These are phyloP conservation scores for Cryptococcus sp. DNA, from an alignment of 1,284 basidiomycete genomes.

Conservation along the genomic window DNA sequence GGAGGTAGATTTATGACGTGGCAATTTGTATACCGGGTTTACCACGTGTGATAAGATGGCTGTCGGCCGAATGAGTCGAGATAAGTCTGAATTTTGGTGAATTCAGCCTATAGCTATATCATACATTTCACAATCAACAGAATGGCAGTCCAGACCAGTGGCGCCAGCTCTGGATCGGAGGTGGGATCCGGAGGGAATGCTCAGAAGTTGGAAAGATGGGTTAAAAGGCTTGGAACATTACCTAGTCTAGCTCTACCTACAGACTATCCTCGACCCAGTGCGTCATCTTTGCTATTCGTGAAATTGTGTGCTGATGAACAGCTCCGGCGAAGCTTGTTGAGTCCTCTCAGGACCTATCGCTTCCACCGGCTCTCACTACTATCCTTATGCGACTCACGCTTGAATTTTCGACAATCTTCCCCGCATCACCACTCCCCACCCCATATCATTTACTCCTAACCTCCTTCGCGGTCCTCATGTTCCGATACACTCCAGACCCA, in stretches of 20 bases:
- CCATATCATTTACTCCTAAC: slow-evolving; percentile 89
- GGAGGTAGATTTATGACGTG: too few species aligned
- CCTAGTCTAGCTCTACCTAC: slow-evolving; percentile 92
- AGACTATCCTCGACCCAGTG: slow-evolving; percentile 81
- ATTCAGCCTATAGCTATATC: too few species aligned
- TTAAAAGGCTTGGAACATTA: slow-evolving; percentile 54
- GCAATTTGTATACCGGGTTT: too few species aligned
- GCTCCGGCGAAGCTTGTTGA: slow-evolving; percentile 71
- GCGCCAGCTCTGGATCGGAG: too few species aligned
- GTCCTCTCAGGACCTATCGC: slow-evolving; percentile 63
- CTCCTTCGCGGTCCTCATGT: slow-evolving; percentile 83
- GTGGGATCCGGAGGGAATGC: not conserved
- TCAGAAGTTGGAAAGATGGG: slow-evolving; percentile 46
- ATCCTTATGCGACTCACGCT: slow-evolving; percentile 57
- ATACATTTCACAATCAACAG: too few species aligned
- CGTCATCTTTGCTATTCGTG: slow-evolving; percentile 7
- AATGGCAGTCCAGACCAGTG: slow-evolving; percentile 2
- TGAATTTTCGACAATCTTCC: slow-evolving; percentile 57
- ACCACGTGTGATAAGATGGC: too few species aligned
- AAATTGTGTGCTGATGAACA: slow-evolving; percentile 14
- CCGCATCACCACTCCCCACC: slow-evolving; percentile 57
- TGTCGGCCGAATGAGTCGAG: too few species aligned
- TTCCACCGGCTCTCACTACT: slow-evolving; percentile 50
- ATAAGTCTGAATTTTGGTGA: too few species aligned
- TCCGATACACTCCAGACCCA: slow-evolving; percentile 94